A percentile compares a stretch with the other conserved stretches of the same genome.
These are phyloP conservation scores for Nicotiana knightiana DNA, from an alignment of 257 asterid genomes.

Conservation along the genomic window DNA sequence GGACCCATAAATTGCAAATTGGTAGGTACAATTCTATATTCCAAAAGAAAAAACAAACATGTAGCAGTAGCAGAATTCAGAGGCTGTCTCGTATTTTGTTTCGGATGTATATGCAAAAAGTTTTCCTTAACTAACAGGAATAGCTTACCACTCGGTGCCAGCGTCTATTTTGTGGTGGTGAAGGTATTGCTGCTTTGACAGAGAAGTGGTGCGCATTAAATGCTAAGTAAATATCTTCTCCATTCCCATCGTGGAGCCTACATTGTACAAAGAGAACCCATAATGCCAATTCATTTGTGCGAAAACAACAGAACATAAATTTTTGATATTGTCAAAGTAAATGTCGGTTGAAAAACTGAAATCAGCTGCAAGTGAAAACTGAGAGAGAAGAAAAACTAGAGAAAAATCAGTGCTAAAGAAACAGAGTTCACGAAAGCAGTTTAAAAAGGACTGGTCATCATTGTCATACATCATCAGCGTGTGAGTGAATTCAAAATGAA, in stretches of 20 bases:
- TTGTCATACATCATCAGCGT: neutral
- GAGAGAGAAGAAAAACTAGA: neutral
- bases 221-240: conserved; percentile 68
- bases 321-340: neutral
- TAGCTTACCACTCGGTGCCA: conserved; percentile 92
- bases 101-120: neutral
- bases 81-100: neutral
- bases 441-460: neutral
- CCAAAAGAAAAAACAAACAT: neutral
- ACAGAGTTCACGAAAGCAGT: neutral
- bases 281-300: neutral
- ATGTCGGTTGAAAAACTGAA: neutral
- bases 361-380: neutral
- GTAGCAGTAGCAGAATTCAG: neutral
- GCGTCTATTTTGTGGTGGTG: conserved; percentile 49
- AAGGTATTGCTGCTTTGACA: conserved; percentile 52
- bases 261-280: neutral
- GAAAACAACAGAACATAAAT: neutral
- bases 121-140: neutral
- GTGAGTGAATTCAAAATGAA: neutral
- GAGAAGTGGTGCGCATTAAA: conserved; percentile 79
- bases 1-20: neutral
- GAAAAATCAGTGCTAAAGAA: neutral
- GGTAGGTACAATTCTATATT: neutral
- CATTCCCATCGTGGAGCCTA: conserved; percentile 80